Evolutionary conservation across 1,284 basidiomycete species (phyloP), one percentile per base, ranked within the genome.

Genomic region (Coriolopsis trogii): DNA sequence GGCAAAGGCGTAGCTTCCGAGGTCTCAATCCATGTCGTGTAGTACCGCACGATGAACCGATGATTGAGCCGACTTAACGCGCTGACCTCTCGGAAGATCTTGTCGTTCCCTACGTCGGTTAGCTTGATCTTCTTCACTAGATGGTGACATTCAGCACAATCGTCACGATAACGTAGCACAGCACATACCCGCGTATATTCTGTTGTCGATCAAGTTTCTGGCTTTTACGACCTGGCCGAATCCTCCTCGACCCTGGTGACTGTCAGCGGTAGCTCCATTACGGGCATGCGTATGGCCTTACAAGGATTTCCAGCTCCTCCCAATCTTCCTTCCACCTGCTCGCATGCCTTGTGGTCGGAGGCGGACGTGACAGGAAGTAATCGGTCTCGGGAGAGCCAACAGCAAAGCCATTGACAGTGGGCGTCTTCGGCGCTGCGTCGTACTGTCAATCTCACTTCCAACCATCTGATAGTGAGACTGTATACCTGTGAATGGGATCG

Each of bases 171-270:
- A n/a, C 42, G 33, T 16, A 51, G 37, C 7, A 13, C 4, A 23
- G 10, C 31, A 71, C 74, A 15, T 45, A 85, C 86, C 83, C 4
- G 91, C 89, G 62, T 89, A 90, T 48, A 87, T 85, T 26, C 82
- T 75, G 26, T 68, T 77, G 67, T 91, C 89, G 28, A 91, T 81
- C 71, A 86, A 91, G 66, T 98, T 95, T 46, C 87, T 78, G 1
- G 94, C 95, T 69, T 98, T 98, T 38, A 97, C 93, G 0, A 98
- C 95, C 20, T 91, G 90, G 0, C 95, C 94, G 67, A 95, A 98
- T 0, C 90, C 94, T 1, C 95, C 95, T 66, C 89, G 91, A 1
- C 95, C 95, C 89, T 92, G 55, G 3, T 21, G 12, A n/a, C 38
- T 51, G 38, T 45, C 24, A 29, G 49, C 21, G 23, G 18, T 25